Percentiles rank a stretch among this genome's conserved stretches.
phyloP scores from a whole-genome alignment of 768 basidiomycete genomes.

The Saitozyma podzolica region DNA sequence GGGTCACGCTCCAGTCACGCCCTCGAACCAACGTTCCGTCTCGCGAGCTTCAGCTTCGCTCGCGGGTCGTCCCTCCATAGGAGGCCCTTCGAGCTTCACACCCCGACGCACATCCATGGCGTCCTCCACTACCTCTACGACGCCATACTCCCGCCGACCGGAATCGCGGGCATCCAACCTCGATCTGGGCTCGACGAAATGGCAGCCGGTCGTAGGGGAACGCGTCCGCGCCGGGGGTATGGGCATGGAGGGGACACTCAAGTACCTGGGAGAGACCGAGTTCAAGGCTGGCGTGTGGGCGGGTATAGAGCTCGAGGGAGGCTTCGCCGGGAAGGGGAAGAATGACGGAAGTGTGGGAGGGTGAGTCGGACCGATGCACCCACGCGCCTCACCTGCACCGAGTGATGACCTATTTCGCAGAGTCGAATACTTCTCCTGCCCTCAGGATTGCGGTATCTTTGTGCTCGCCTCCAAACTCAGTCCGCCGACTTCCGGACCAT shows the following conservation, averaged over 20 bases:
- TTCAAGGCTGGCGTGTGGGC: slow-evolving; percentile 90
- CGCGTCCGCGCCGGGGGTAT: slow-evolving; percentile 82
- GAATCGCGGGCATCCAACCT: slow-evolving; percentile 35
- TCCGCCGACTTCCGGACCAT: slow-evolving; percentile 66
- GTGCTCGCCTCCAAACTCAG: slow-evolving; percentile 80
- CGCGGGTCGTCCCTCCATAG: slow-evolving; percentile 14
- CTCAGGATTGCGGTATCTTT: slow-evolving; percentile 86
- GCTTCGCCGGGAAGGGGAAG: slow-evolving; percentile 88
- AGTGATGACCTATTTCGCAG: slow-evolving; percentile 54
- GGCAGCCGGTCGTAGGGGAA: slow-evolving; percentile 65
- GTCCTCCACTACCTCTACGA: slow-evolving; percentile 31
- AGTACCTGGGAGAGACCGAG: slow-evolving; percentile 80
- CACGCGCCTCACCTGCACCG: background rate
- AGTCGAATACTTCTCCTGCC: slow-evolving; percentile 79
- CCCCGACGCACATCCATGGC: slow-evolving; percentile 46
- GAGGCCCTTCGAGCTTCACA: slow-evolving; percentile 24
- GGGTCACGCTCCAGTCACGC: slow-evolving; percentile 30
- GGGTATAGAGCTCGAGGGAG: slow-evolving; percentile 83
- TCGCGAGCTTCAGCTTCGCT: slow-evolving; percentile 29
- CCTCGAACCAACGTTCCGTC: slow-evolving; percentile 27
- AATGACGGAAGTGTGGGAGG: slow-evolving; percentile 87
- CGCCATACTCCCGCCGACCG: slow-evolving; percentile 34
- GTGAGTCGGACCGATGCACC: slow-evolving; percentile 58
- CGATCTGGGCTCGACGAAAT: slow-evolving; percentile 16
- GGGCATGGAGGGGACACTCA: slow-evolving; percentile 77